A percentile compares a stretch with the other conserved stretches of the same genome.
These are phyloP conservation scores for Sclerotinia glacialis DNA, from an alignment of 2,329 filamentous ascomycete genomes.

Conservation along the genomic window DNA sequence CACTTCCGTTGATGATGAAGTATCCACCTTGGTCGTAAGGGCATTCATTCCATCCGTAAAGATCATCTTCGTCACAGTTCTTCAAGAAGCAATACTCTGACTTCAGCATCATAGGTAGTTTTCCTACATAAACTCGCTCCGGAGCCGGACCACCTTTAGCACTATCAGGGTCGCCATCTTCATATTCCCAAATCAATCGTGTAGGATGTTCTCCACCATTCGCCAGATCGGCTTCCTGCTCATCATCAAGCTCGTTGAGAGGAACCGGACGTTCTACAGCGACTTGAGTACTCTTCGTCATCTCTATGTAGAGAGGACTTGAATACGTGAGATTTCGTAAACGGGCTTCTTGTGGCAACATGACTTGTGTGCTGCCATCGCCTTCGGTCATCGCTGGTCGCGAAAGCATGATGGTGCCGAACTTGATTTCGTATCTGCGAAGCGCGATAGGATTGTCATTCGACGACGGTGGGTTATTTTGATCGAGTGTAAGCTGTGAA, in stretches of 20 bases:
- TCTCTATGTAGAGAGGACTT: slow-evolving; percentile 83
- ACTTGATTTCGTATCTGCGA: slow-evolving; percentile 91
- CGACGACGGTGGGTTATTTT: slow-evolving; percentile 74
- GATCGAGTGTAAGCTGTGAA: slow-evolving; percentile 86
- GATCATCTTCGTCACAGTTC: slow-evolving; percentile 75
- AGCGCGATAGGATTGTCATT: slow-evolving; percentile 79
- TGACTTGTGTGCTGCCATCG: slow-evolving; percentile 79
- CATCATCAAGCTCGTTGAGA: slow-evolving; percentile 65
- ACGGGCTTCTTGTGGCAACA: slow-evolving; percentile 92
- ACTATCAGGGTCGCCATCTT: slow-evolving; percentile 41
- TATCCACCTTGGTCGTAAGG: slow-evolving; percentile 98
- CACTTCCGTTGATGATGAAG: slow-evolving; percentile 98
- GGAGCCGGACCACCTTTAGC: slow-evolving; percentile 51
- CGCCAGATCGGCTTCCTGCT: slow-evolving; percentile 55
- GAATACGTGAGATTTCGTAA: slow-evolving; percentile 95
- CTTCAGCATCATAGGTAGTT: slow-evolving; percentile 96
- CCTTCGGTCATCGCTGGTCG: slow-evolving; percentile 90
- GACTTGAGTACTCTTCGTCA: slow-evolving; percentile 79
- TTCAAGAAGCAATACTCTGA: slow-evolving; percentile 91
- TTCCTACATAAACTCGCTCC: slow-evolving; percentile 79
- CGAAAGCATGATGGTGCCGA: slow-evolving; percentile 84
- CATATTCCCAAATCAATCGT: slow-evolving; percentile 58
- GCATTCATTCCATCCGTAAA: slow-evolving; percentile 93
- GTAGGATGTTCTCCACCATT: slow-evolving; percentile 57
- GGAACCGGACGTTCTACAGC: slow-evolving; percentile 73